Percentiles rank a stretch among this genome's conserved stretches.
Evolutionary conservation across 2,329 filamentous ascomycete species (phyloP).

Genomic region (Berkeleyomyces basicola): DNA sequence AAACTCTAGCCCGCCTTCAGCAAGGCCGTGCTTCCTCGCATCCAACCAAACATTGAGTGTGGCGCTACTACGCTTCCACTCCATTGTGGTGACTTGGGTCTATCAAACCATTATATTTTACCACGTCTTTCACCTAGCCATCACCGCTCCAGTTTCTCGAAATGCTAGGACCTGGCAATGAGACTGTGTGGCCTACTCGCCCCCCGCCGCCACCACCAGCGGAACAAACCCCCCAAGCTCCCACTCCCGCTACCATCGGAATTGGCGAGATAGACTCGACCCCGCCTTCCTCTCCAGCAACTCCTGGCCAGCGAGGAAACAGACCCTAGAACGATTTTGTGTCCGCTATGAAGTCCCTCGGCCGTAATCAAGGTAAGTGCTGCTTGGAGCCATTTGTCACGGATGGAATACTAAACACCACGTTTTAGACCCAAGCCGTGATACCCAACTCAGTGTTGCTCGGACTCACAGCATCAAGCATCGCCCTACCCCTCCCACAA

Average conservation of each 20-base stretch:
- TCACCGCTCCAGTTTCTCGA: not conserved
- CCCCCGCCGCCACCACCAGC: not conserved
- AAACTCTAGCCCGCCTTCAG: not conserved
- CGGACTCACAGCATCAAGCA: not conserved
- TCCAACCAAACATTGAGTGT: not conserved
- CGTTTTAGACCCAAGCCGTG: not conserved
- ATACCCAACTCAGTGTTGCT: not conserved
- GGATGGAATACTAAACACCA: not conserved
- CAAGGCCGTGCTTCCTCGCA: not conserved
- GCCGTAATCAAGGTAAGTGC: conserved; percentile 8
- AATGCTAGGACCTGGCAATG: not conserved
- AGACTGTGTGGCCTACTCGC: not conserved
- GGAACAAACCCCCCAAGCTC: not conserved
- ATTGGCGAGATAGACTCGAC: not conserved
- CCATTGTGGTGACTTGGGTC: not conserved
- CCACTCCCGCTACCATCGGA: not conserved
- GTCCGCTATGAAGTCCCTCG: conserved; percentile 13
- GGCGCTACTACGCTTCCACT: not conserved
- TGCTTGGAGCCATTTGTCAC: not conserved
- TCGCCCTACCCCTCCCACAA: not conserved
- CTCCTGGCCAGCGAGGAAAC: conserved; percentile 1
- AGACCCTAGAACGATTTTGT: conserved; percentile 13
- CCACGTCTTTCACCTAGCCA: not conserved
- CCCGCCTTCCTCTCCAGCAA: not conserved
- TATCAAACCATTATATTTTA: not conserved